phyloP scores from a whole-genome alignment of 768 basidiomycete genomes.

The Crassisporium funariophilum region DNA sequence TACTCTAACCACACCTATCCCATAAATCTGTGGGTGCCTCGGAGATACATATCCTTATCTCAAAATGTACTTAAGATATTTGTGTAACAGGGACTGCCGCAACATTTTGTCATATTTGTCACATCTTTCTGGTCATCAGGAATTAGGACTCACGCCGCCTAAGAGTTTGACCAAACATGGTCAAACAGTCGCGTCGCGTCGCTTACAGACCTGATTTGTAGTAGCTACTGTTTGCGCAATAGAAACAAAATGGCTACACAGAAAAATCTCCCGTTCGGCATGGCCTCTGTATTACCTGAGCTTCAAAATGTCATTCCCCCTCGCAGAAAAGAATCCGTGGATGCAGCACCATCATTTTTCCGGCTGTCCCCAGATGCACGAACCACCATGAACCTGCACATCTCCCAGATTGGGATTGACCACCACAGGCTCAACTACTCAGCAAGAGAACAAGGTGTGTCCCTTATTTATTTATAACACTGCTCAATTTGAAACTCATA shows the following conservation, averaged over 20 bases:
- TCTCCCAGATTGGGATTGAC: constrained; percentile 7
- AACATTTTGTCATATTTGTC: too few relatives aligned
- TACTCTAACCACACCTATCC: too few relatives aligned
- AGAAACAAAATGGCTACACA: neutral
- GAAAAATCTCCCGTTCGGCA: neutral
- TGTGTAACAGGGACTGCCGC: too few relatives aligned
- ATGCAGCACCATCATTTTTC: neutral
- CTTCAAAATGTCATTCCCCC: constrained; percentile 11
- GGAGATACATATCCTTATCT: too few relatives aligned
- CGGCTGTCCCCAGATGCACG: constrained; percentile 6
- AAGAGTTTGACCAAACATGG: too few relatives aligned
- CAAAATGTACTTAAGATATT: too few relatives aligned
- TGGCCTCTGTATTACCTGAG: constrained; percentile 8
- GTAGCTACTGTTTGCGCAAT: too few relatives aligned
- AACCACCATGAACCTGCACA: constrained; percentile 3
- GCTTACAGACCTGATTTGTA: too few relatives aligned
- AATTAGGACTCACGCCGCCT: constrained; percentile 7
- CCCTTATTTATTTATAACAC: neutral
- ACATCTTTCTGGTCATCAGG: too few relatives aligned
- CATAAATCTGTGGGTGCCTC: too few relatives aligned
- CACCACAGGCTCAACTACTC: constrained; percentile 6
- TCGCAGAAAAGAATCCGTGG: neutral
- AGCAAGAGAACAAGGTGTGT: constrained; percentile 9
- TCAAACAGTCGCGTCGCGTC: neutral
- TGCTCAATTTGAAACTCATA: too few relatives aligned